A percentile compares a stretch with the other conserved stretches of the same genome.
phyloP scores from a whole-genome alignment of 108 stramenopile genomes.

The Nitzschia putrida region DNA sequence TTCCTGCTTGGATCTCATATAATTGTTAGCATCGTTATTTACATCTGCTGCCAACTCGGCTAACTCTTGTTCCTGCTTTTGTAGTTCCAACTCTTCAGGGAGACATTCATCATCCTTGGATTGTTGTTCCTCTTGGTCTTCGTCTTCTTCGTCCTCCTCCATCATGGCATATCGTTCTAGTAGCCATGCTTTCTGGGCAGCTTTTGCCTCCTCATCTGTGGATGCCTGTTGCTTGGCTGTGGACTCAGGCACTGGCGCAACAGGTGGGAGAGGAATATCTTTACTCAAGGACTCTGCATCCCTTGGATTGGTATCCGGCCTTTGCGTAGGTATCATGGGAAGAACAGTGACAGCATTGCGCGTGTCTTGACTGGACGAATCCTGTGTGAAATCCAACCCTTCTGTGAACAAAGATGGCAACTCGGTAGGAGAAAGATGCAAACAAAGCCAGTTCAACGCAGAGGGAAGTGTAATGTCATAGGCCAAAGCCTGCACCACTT shows the following conservation, averaged over 20 bases:
- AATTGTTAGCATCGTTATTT: constrained; percentile 70
- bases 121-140: constrained; percentile 14
- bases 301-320: too few species aligned
- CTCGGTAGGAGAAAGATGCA: constrained; percentile 46
- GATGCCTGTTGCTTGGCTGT: background rate
- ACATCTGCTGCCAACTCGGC: constrained; percentile 51
- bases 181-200: constrained; percentile 43
- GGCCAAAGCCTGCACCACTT: constrained; percentile 31
- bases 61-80: constrained; percentile 35
- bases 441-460: constrained; percentile 75
- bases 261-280: too few species aligned
- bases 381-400: background rate
- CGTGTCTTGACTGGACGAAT: too few species aligned
- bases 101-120: background rate
- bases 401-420: constrained; percentile 66
- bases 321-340: too few species aligned
- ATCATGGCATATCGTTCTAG: constrained; percentile 58
- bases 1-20: constrained; percentile 75
- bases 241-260: too few species aligned
- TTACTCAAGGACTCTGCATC: too few species aligned
- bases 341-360: too few species aligned
- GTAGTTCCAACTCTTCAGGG: constrained; percentile 23
- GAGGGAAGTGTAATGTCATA: constrained; percentile 55
- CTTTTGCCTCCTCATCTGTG: background rate
- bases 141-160: constrained; percentile 35